Evolutionary conservation across 2,329 filamentous ascomycete species (phyloP), one percentile per base, ranked within the genome.

Genomic region (Diaporthe vaccinii): DNA sequence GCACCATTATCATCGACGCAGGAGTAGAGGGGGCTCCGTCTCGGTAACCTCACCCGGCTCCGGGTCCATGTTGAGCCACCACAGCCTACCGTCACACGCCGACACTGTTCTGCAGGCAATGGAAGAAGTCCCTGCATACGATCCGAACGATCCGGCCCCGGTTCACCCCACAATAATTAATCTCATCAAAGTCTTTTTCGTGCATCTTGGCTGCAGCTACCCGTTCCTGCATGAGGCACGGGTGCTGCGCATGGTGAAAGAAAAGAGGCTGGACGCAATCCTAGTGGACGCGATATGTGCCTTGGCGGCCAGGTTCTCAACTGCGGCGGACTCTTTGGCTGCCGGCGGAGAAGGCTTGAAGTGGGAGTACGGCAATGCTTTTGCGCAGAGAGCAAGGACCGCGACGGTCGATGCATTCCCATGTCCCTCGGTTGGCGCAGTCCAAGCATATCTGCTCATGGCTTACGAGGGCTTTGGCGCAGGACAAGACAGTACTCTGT

Each of bases 391-490:
- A 75, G 95, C 95, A 4, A 96, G 95, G 83, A 90, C 91, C n/a
- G 93, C 94, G 5, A 93, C 96, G 0, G 92, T 96, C 7, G 94
- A 97, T 79, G 94, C 93, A 0, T 95, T 97, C 77, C 91, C 94
- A 0, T 97, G 93, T 76, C 95, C 95, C 0, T 95, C 93, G 2
- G 92, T 97, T 1, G 93, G 93, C 34, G 95, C 94, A 14, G 94
- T 97, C 0, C 95, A 98, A 79, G 94, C 95, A 0, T 95, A 93
- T 67, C 84, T 98, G 15, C 85, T 98, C 39, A 90, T 98, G 84
- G 95, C 95, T 0, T 98, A 98, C 80, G 95, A 97, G 78, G 93
- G 96, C 58, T 98, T 98, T 79, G 95, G 95, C 1, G 94, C 94
- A 15, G 94, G 95, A 78, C 94, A 96, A 79, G 95, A 98, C 80